Evolutionary conservation across 2,329 filamentous ascomycete species (phyloP).

Genomic region (Fusarium mundagurra): DNA sequence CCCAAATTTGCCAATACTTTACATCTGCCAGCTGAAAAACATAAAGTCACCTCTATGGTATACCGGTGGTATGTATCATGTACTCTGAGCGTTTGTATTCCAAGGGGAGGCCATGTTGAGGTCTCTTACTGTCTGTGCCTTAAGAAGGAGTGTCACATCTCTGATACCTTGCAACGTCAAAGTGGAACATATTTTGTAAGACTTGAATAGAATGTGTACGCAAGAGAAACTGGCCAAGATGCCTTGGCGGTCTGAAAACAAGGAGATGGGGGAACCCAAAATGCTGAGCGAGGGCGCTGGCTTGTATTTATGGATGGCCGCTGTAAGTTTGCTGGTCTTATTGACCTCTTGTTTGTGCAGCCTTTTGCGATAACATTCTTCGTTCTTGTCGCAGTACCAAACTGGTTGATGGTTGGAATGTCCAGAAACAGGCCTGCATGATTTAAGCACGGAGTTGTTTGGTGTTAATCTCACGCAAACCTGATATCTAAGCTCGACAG

Average conservation of each 20-base stretch:
- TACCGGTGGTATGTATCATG: rapidly evolving
- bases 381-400: background rate
- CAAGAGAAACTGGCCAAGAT: background rate
- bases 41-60: background rate
- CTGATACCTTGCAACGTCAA: rapidly evolving
- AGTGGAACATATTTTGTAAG: background rate
- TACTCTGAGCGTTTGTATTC: rapidly evolving
- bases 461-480: background rate
- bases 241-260: rapidly evolving
- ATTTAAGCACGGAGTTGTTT: background rate
- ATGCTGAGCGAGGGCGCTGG: background rate
- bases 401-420: rapidly evolving
- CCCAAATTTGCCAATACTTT: background rate
- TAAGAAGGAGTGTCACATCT: background rate
- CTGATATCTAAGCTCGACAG: background rate
- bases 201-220: background rate
- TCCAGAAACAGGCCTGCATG: too few species aligned
- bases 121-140: background rate
- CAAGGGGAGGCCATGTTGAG: background rate
- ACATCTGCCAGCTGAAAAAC: rapidly evolving
- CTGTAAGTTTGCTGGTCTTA: background rate
- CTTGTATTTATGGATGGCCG: background rate
- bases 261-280: background rate
- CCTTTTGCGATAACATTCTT: background rate
- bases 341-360: too few species aligned